These are phyloP conservation scores for Macrolepiota albuminosa DNA, from an alignment of 768 basidiomycete genomes.

Conservation along the genomic window DNA sequence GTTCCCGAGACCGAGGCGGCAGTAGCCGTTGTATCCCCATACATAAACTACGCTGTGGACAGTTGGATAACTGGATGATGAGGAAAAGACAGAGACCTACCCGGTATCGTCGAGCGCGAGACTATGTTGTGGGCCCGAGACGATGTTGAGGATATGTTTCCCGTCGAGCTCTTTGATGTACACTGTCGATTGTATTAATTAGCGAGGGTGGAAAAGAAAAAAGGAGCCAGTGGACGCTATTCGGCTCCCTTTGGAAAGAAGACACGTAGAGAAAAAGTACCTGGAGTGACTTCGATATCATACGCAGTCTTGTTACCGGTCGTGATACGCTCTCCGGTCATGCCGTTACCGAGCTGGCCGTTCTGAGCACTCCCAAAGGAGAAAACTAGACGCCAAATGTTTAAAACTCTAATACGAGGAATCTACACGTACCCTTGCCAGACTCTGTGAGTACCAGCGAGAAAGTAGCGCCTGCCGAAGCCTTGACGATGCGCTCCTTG, in stretches of 20 bases:
- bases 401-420: neutral
- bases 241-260: too few species aligned
- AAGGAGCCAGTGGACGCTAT: neutral
- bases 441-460: conserved; percentile 75
- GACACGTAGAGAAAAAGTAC: conserved; percentile 30
- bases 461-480: conserved; percentile 80
- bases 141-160: conserved; percentile 75
- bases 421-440: conserved; percentile 61
- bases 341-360: conserved; percentile 90
- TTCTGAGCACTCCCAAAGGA: conserved; percentile 89
- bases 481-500: conserved; percentile 64
- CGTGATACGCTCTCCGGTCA: conserved; percentile 87
- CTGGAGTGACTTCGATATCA: conserved; percentile 69
- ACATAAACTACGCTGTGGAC: conserved; percentile 64
- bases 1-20: conserved; percentile 83
- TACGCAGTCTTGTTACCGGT: conserved; percentile 81
- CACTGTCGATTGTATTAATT: conserved; percentile 32
- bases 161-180: conserved; percentile 73
- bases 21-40: conserved; percentile 91
- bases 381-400: conserved; percentile 51
- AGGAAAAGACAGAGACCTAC: conserved; percentile 29
- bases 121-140: conserved; percentile 85
- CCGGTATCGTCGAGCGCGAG: conserved; percentile 77
- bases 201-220: neutral
- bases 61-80: neutral